Evolutionary conservation across 2,329 filamentous ascomycete species (phyloP), one percentile per base, ranked within the genome.

Genomic region (Hortaea sp.): DNA sequence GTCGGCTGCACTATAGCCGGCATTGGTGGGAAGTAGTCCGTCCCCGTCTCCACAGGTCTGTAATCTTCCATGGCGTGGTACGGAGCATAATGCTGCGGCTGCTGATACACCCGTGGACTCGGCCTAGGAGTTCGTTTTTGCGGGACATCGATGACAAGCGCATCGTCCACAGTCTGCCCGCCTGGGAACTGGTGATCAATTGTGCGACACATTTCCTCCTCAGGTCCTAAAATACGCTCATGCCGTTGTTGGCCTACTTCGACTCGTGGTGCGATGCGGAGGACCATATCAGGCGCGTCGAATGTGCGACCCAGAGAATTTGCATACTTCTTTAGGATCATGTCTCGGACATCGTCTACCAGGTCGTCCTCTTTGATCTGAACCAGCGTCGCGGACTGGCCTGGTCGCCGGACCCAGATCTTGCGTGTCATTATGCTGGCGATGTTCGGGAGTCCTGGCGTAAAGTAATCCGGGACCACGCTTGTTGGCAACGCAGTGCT

Each of bases 321-420:
- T 57, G 82, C 81, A 66, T 97, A 98, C 71, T 97, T 97, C 60
- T 80, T 81, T 57, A 97, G 71, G 47, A 97, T 92, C 73, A 88
- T 80, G 57, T 95, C 92, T 57, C 90, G 84, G 51, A 95, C 83
- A 67, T 95, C 90, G 65, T 98, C 92, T 47, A 97, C 89, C 57
- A 97, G 70, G 61, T 95, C 88, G 58, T 94, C 88, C 59, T 94
- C 85, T 56, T 80, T 76, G 58, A 94, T 85, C 50, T 84, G 81
- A 46, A 98, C 84, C 59, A 92, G 74, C 10, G 92, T 98, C 35
- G 90, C 81, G 47, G 90, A 95, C 49, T 82, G 85, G 53, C 83
- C 78, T 13, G 85, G 85, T 59, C 90, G 78, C 72, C 85, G 92
- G 63, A 97, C 90, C 92, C 92, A 98, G 58, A 97, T 82, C 74